These are phyloP conservation scores for Arabidopsis thaliana DNA, from an alignment of 345 rosid species.

Conservation along the genomic window DNA sequence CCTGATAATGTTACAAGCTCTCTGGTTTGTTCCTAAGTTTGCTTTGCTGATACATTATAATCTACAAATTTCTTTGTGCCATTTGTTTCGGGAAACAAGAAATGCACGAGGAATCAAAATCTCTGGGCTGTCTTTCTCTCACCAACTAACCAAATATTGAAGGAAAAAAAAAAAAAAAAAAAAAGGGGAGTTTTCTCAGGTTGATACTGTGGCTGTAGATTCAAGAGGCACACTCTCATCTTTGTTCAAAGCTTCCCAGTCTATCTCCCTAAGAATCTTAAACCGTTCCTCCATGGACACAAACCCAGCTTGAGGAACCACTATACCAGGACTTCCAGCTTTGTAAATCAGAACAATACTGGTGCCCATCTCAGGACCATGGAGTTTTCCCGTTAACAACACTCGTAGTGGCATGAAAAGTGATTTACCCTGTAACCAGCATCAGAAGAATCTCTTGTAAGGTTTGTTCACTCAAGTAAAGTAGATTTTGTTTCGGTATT, in stretches of 20 bases:
- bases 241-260: slow-evolving; percentile 67
- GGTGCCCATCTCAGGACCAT: slow-evolving; percentile 89
- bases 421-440: slow-evolving; percentile 71
- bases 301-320: slow-evolving; percentile 62
- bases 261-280: slow-evolving; percentile 60
- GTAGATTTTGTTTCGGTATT: not conserved
- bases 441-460: slow-evolving; percentile 24
- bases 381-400: slow-evolving; percentile 85
- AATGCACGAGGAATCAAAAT: slow-evolving; percentile 21
- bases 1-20: slow-evolving; percentile 30
- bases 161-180: not conserved
- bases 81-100: not conserved
- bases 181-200: slow-evolving; percentile 25
- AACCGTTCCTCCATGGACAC: slow-evolving; percentile 69
- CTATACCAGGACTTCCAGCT: slow-evolving; percentile 67
- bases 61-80: slow-evolving; percentile 32
- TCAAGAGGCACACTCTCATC: slow-evolving; percentile 53
- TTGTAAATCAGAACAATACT: slow-evolving; percentile 67
- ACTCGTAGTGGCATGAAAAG: slow-evolving; percentile 91
- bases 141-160: slow-evolving; percentile 18
- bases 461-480: slow-evolving; percentile 17
- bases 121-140: slow-evolving; percentile 19
- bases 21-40: slow-evolving; percentile 26
- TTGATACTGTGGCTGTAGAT: slow-evolving; percentile 45
- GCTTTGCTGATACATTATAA: slow-evolving; percentile 4